phyloP scores from a whole-genome alignment of 768 basidiomycete genomes.

The Xerocomellus dryophilus region DNA sequence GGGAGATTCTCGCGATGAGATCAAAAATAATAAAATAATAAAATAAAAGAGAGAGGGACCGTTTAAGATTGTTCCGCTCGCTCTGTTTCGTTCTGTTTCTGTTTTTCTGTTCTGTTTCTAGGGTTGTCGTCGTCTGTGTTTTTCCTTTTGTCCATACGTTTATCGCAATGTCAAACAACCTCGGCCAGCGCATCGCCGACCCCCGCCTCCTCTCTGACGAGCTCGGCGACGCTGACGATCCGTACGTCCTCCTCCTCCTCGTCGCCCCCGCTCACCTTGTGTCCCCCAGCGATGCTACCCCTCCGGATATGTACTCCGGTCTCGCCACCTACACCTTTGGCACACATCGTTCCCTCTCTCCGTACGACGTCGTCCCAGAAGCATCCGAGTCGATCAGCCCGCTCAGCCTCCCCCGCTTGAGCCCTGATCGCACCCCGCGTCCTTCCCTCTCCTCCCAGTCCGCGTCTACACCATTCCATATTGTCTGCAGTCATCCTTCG shows the following conservation, averaged over 20 bases:
- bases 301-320: slow-evolving; percentile 34
- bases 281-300: neutral
- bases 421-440: slow-evolving; percentile 44
- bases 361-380: slow-evolving; percentile 14
- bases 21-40: slow-evolving; percentile 4
- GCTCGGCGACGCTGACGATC: slow-evolving; percentile 12
- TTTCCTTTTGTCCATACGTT: slow-evolving; percentile 16
- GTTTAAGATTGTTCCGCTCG: neutral
- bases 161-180: slow-evolving; percentile 13
- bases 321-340: slow-evolving; percentile 45
- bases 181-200: slow-evolving; percentile 31
- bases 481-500: slow-evolving; percentile 36
- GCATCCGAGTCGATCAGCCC: slow-evolving; percentile 36
- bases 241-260: neutral
- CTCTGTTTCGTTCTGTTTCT: neutral
- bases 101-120: neutral
- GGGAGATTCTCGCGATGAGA: slow-evolving; percentile 13
- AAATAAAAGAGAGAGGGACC: slow-evolving; percentile 5
- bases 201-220: slow-evolving; percentile 29
- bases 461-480: neutral
- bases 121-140: neutral
- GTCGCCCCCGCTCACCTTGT: neutral
- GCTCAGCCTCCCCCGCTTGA: slow-evolving; percentile 30
- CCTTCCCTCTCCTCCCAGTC: slow-evolving; percentile 36
- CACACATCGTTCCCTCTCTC: slow-evolving; percentile 21